phyloP scores from a whole-genome alignment of 2,329 filamentous ascomycete species.

The Penicillium sp. region DNA sequence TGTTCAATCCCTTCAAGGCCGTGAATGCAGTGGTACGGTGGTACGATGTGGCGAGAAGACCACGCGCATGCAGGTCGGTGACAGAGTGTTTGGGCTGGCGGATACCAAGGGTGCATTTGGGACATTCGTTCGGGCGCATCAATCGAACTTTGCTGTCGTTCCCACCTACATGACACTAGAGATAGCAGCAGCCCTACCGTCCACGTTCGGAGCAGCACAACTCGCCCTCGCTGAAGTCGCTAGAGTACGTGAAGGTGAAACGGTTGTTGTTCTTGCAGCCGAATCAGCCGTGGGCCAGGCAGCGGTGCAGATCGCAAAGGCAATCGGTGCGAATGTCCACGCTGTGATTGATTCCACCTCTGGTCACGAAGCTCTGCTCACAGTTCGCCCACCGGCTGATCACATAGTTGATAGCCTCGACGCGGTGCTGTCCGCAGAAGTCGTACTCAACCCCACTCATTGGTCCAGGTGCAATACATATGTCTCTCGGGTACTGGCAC shows the following conservation, averaged over 20 bases:
- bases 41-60: constrained; percentile 30
- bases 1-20: constrained; percentile 16
- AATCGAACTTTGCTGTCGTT: constrained; percentile 19
- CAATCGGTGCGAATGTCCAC: background rate
- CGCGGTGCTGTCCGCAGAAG: background rate
- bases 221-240: background rate
- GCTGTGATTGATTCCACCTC: background rate
- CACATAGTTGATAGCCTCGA: background rate
- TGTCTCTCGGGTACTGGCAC: background rate
- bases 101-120: constrained; percentile 28
- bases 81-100: constrained; percentile 35
- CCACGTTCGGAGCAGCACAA: background rate
- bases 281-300: background rate
- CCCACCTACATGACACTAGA: constrained; percentile 16
- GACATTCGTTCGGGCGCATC: constrained; percentile 30
- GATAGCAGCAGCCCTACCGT: background rate
- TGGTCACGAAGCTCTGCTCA: background rate
- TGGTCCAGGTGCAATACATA: background rate
- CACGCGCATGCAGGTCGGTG: constrained; percentile 28
- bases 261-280: background rate
- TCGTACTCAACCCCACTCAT: background rate
- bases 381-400: background rate
- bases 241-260: background rate
- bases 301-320: background rate
- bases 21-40: constrained; percentile 37